Conservation (phyloP, 306 rosid genomes). For the Cicer yamashitae region DNA sequence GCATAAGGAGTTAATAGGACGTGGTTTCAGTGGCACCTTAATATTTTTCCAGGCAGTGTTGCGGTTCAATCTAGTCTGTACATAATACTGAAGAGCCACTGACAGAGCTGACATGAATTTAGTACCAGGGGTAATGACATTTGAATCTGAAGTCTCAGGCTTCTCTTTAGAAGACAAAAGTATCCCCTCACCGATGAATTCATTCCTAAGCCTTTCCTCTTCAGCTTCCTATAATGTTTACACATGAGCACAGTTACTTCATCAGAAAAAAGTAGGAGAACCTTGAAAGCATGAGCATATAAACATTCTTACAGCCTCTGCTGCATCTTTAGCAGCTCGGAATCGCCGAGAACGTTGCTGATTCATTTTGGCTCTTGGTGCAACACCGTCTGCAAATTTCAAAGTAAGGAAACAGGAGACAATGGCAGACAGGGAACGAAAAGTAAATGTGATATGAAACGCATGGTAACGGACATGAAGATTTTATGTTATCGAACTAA, state of each 20-base stretch:
- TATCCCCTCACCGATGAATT: constrained; percentile 65
- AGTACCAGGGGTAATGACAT: constrained; percentile 97
- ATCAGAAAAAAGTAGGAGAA: constrained; percentile 20
- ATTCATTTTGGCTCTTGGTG: constrained; percentile 99
- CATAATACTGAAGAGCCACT: constrained; percentile 86
- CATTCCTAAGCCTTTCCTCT: constrained; percentile 79
- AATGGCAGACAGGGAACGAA: constrained; percentile 40
- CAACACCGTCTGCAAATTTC: constrained; percentile 78
- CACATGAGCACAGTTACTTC: constrained; percentile 33
- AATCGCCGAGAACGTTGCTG: constrained; percentile 97
- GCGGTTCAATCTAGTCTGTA: constrained; percentile 79
- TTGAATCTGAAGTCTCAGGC: constrained; percentile 83
- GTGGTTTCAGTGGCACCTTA: constrained; percentile 63
- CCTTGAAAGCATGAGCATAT: constrained; percentile 35
- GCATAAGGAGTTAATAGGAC: constrained; percentile 41
- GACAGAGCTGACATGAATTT: constrained; percentile 89
- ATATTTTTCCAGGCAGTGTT: constrained; percentile 77
- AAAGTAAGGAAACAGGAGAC: constrained; percentile 23
- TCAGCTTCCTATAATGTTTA: constrained; percentile 78
- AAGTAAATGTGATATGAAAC: constrained; percentile 7
- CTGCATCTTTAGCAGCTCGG: constrained; percentile 96
- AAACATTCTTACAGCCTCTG: constrained; percentile 79
- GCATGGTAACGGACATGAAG: constrained; percentile 12
- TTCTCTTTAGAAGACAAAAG: constrained; percentile 62
- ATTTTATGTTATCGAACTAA: background rate